Base-by-base conservation (phyloP, 345 rosid genomes). In the Euphorbia lathyris region DNA sequence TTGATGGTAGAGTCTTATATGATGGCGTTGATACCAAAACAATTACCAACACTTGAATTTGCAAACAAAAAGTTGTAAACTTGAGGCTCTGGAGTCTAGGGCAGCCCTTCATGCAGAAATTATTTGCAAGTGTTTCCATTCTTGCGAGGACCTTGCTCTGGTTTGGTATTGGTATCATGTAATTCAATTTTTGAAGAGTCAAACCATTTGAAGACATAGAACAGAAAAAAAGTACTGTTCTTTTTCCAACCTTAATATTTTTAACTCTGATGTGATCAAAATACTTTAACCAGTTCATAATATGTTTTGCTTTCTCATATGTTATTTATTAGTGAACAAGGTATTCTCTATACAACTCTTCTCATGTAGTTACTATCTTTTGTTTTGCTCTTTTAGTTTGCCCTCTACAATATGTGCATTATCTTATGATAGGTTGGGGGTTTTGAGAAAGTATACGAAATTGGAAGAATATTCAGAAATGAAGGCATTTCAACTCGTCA, bases 401-500 rank as follows among this genome's bases (percentile, higher is more conserved):
- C 72, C 42, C 26, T 63, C 38, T 51, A 53, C 61, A 67, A 52
- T 63, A 62, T 53, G 11, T 67, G 13, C 65, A 43, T 68, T 27
- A 52, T 78, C 66, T 64, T 74, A 81, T 76, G 27, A 38, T 79
- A 94, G 98, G 96, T 90, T 80, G 98, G 97, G n/a, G 99, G 99
- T 71, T 91, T 94, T 73, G 99, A 94, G 76, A 94, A 85, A 83
- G 97, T 94, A 50, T 94, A 94, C 71, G 97, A 94, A 83, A 86
- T 94, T 73, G 99, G 99, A 62, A 85, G 97, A 48, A 91, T 94
- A 76, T 94, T 94, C 81, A 85, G 99, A 83, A 94, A 94, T 72
- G 97, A 94, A 86, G 99, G 99, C 76, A 74, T 94, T 81, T 94
- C 97, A 68, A 82, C 99, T 34, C 97, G 99, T 58, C 97, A 94